phyloP scores from a whole-genome alignment of 2,329 filamentous ascomycete genomes.

The Talaromyces funiculosus region DNA sequence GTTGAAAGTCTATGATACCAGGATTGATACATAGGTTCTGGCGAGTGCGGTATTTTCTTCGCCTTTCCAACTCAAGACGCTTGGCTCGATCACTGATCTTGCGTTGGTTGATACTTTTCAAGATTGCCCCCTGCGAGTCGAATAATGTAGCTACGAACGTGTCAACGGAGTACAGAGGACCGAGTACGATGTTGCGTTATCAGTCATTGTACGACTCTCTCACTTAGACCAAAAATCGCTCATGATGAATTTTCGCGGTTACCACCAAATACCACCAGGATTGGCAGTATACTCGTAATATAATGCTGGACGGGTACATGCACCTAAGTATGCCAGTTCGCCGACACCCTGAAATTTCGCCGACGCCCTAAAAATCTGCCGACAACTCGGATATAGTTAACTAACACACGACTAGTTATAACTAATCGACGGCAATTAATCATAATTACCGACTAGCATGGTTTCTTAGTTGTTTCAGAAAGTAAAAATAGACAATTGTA shows the following conservation, averaged over 20 bases:
- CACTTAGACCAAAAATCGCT: background rate
- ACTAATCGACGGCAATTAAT: background rate
- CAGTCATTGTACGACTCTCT: background rate
- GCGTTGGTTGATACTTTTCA: background rate
- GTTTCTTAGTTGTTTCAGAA: background rate
- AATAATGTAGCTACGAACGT: background rate
- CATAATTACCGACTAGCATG: background rate
- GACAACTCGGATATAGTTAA: background rate
- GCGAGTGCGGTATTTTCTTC: background rate
- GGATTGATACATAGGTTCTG: background rate
- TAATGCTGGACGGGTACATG: background rate
- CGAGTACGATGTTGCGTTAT: background rate
- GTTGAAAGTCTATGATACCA: background rate
- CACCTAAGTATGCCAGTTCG: background rate
- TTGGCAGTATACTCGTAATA: background rate
- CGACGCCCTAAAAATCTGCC: background rate
- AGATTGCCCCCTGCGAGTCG: background rate
- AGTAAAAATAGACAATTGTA: background rate
- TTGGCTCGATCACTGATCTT: background rate
- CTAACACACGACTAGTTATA: too few relatives aligned
- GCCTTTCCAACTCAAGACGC: background rate
- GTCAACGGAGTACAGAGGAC: background rate
- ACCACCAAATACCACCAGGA: background rate
- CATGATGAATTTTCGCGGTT: background rate
- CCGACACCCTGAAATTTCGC: background rate